Evolutionary conservation across 1,284 basidiomycete genomes (phyloP), one percentile per base, ranked within the genome.

Genomic region (Ustilago hordei): DNA sequence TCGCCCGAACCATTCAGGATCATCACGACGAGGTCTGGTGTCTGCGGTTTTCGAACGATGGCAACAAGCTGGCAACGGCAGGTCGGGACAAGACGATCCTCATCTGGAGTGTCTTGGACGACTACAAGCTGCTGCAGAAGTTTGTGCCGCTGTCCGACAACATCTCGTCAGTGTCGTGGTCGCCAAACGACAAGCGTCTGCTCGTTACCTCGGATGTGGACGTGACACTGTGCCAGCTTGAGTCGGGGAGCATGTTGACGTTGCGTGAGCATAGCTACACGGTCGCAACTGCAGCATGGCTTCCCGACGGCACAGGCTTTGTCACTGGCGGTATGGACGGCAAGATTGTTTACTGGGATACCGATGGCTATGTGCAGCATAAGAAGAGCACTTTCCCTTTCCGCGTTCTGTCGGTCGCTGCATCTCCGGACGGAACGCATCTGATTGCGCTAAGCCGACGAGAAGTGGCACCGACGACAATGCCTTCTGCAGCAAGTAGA

Each of bases 1-100:
- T 76, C 0, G 70, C 67, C n/a, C 65, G 55, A 19, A 91, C 95
- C 47, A 88, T 98, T 55, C 90, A 91, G 47, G 93, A 92, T 36
- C 96, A 99, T 86, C 89, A 89, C 13, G 94, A 98, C 84, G 95
- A 99, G 86, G 95, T 99, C 13, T 99, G 96, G 95, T 91, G 93
- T 81, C 87, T 98, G 70, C 92, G 92, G 84, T 99, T 95, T 93
- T 97, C 95, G 86, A 93, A 95, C 81, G 91, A 92, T 84, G 96
- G 97, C 4, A 87, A 87, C 55, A 91, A 90, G 81, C 89, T 99
- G 41, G 97, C 95, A 15, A 95, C 92, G 73, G 93, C 92, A 39
- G 93, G 95, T 68, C 93, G 91, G 84, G 95, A 98, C 86, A 91
- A 90, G 87, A 89, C 90, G 3, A 94, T 93, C 8, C 93, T 97